Base-by-base conservation (phyloP, 2,329 filamentous ascomycete species). In the Alternaria tenuissima region DNA sequence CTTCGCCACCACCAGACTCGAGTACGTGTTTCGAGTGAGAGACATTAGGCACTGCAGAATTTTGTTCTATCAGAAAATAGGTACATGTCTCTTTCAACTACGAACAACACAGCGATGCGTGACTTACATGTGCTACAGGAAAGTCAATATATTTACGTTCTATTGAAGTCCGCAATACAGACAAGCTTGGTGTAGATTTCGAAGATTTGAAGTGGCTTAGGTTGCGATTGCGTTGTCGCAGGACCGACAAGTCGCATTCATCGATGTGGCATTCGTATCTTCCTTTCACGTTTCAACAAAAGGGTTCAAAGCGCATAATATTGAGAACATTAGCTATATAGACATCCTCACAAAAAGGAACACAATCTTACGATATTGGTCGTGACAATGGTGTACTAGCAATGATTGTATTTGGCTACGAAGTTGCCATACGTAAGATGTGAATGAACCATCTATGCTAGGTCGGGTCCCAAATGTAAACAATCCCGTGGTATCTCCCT, bases 401-500 rank as follows among this genome's bases (percentile, higher is more conserved):
- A 46, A 46, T 32, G 9, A 46, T 46, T 46, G 8, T 18, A 47
- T 47, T 34, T 16, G 11, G 30, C 28, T 47, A 32, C 44, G 12
- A 32, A 24, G 39, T 42, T 24, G 12, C 39, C 39, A 42, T 24
- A 41, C 9, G n/a, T 41, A 24, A 24, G 12, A 14, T 47, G 18
- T 22, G 18, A 47, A 47, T 47, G 7, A 22, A 20, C 18, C 11
- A 32, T 18, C n/a, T 28, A 47, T 47, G 44, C n/a, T 47, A 30
- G 20, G 26, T n/a, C n/a, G 16, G 7, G 11, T 22, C 39, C 39
- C 4, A 42, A 42, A 42, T 7, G 20, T 22, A 20, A 49, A 49
- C 46, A 36, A 11, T 49, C 51, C 51, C 51, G 1, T 53, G 51
- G 51, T 53, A 53, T 53, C 51, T 43, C 51, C 51, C 51, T 53